Evolutionary conservation across 164 flowering plant genomes (phyloP).

Genomic region (Stephania yunnanensis): DNA sequence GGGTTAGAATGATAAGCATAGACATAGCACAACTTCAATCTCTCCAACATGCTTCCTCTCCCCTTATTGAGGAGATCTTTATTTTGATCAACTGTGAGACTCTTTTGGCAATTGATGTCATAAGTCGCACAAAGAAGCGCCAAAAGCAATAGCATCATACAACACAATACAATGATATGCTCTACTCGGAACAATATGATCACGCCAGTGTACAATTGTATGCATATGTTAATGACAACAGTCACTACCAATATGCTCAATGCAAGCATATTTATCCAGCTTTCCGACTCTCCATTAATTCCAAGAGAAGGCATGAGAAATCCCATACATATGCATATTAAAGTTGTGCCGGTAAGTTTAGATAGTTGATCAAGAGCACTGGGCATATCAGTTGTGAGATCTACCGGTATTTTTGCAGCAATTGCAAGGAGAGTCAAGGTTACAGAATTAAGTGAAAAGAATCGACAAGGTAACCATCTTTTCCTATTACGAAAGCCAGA

Average conservation of each 20-base stretch:
- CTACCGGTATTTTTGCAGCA: neutral
- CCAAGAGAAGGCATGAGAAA: neutral
- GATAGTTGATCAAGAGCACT: neutral
- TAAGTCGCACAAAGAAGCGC: neutral
- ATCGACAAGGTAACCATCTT: too few species aligned
- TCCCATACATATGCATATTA: neutral
- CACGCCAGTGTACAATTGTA: neutral
- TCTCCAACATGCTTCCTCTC: neutral
- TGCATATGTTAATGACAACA: neutral
- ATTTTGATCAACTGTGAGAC: neutral
- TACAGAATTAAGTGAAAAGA: too few species aligned
- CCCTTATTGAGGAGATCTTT: neutral
- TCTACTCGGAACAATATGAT: neutral
- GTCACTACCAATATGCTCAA: conserved; percentile 4
- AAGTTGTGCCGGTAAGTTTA: neutral
- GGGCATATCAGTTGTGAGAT: neutral
- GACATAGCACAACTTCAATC: neutral
- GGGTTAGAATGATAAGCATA: neutral
- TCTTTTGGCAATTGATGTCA: neutral
- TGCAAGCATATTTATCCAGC: neutral
- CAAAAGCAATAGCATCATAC: neutral
- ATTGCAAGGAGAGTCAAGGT: neutral
- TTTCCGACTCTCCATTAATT: neutral
- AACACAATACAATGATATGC: neutral
- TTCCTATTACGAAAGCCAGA: too few species aligned